Conservation (phyloP, 2,329 filamentous ascomycete genomes). For the Tympanopsis confertula region DNA sequence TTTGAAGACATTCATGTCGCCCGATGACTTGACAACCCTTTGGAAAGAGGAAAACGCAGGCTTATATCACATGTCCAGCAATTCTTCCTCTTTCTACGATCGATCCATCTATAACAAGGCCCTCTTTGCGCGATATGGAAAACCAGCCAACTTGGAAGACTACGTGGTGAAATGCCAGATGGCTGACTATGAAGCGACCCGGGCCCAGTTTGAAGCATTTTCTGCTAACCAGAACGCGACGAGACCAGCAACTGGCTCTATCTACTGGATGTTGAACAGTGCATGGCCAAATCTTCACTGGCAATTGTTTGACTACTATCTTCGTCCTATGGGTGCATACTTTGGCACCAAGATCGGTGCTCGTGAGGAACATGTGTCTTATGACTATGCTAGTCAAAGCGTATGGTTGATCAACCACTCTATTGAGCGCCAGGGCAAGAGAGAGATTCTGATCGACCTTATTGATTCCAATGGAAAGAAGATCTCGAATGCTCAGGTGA, state of each 20-base stretch:
- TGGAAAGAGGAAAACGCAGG: conserved; percentile 40
- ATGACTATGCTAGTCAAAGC: conserved; percentile 32
- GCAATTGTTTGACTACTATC: conserved; percentile 53
- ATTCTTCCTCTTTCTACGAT: conserved; percentile 39
- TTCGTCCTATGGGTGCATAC: conserved; percentile 43
- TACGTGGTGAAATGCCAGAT: conserved; percentile 50
- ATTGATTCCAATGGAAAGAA: conserved; percentile 32
- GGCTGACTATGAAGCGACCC: conserved; percentile 52
- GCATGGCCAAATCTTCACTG: conserved; percentile 56
- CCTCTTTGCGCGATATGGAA: conserved; percentile 37
- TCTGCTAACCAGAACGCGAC: conserved; percentile 33
- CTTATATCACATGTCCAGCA: conserved; percentile 48
- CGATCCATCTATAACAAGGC: conserved; percentile 46
- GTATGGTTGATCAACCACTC: conserved; percentile 45
- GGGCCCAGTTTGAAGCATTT: conserved; percentile 46
- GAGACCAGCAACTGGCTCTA: conserved; percentile 43
- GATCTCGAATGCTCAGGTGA: conserved; percentile 19
- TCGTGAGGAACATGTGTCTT: conserved; percentile 39
- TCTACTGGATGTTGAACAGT: conserved; percentile 60
- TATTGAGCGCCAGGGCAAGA: conserved; percentile 19
- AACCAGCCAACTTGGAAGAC: conserved; percentile 36
- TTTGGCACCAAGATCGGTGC: conserved; percentile 43
- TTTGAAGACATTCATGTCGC: conserved; percentile 38
- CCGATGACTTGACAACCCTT: conserved; percentile 36
- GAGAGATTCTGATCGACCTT: conserved; percentile 34